phyloP scores from a whole-genome alignment of 2,329 filamentous ascomycete genomes.

The Neonectria ditissima region DNA sequence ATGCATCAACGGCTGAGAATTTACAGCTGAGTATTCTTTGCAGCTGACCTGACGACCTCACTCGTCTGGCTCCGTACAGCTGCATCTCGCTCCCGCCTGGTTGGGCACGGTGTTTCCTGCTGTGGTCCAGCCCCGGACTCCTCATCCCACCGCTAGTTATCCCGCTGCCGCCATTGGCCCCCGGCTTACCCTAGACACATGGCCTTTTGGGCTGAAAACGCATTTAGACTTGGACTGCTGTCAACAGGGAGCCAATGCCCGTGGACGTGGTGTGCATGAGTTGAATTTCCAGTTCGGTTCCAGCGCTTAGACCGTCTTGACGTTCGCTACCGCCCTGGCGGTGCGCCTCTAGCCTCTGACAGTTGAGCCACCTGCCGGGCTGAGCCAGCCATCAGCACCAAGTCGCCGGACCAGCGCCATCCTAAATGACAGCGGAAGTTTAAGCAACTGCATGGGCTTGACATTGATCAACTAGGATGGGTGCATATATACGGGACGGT shows the following conservation, averaged over 20 bases:
- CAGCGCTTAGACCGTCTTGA: neutral
- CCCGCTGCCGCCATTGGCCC: constrained; percentile 2
- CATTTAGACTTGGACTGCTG: neutral
- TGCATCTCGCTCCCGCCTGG: neutral
- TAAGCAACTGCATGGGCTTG: neutral
- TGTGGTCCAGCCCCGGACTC: neutral
- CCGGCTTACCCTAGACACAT: constrained; percentile 5
- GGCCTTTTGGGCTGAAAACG: neutral
- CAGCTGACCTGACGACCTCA: neutral
- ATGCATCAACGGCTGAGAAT: too few species aligned
- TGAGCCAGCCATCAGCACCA: neutral
- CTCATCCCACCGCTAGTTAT: constrained; percentile 4
- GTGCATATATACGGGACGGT: neutral
- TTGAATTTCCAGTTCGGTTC: neutral
- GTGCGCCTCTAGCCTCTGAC: constrained; percentile 1
- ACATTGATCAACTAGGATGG: too few species aligned
- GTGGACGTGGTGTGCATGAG: neutral
- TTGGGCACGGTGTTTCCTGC: neutral
- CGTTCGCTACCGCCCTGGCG: constrained; percentile 8
- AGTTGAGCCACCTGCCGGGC: too few species aligned
- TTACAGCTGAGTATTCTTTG: neutral
- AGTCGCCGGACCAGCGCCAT: neutral
- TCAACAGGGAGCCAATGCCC: neutral
- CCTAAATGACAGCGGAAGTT: neutral
- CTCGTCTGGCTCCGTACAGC: neutral